phyloP scores from a whole-genome alignment of 495 filamentous ascomycete genomes.

The Glonium stellatum region DNA sequence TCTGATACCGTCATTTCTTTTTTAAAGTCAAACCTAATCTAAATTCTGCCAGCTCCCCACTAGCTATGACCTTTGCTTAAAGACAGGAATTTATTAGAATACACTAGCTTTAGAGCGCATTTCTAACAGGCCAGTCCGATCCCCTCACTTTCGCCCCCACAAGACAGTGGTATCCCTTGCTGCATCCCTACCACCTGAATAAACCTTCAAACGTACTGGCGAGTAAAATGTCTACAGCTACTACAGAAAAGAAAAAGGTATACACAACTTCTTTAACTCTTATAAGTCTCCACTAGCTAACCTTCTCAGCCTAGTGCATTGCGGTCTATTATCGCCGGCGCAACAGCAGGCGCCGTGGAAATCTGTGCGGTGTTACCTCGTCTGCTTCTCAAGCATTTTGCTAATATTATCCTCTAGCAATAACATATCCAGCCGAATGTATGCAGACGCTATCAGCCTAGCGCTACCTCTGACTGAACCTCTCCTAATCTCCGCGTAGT shows the following conservation, averaged over 20 bases:
- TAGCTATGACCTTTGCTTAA: too few relatives aligned
- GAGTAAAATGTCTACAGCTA: background rate
- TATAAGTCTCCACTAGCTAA: background rate
- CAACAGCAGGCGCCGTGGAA: slow-evolving; percentile 87
- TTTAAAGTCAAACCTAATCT: too few relatives aligned
- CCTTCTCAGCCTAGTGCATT: slow-evolving; percentile 60
- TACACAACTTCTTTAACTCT: background rate
- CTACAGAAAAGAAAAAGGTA: background rate
- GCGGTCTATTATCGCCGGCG: slow-evolving; percentile 81
- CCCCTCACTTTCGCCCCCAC: too few relatives aligned
- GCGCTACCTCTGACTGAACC: background rate
- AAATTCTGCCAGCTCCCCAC: too few relatives aligned
- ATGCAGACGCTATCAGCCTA: slow-evolving; percentile 27
- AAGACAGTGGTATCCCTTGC: too few relatives aligned
- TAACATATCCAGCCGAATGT: slow-evolving; percentile 98
- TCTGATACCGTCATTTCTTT: too few relatives aligned
- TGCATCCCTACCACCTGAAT: too few relatives aligned
- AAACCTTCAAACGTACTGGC: too few relatives aligned
- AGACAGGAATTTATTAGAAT: too few relatives aligned
- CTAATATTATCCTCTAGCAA: slow-evolving; percentile 48
- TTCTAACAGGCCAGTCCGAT: too few relatives aligned
- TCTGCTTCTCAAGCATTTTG: background rate
- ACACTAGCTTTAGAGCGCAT: too few relatives aligned
- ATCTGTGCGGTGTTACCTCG: slow-evolving; percentile 54
- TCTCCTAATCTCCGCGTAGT: slow-evolving; percentile 44